A percentile compares a stretch with the other conserved stretches of the same genome.
Conservation (phyloP, 208 protist species). For the Tritrichomonas musculus region DNA sequence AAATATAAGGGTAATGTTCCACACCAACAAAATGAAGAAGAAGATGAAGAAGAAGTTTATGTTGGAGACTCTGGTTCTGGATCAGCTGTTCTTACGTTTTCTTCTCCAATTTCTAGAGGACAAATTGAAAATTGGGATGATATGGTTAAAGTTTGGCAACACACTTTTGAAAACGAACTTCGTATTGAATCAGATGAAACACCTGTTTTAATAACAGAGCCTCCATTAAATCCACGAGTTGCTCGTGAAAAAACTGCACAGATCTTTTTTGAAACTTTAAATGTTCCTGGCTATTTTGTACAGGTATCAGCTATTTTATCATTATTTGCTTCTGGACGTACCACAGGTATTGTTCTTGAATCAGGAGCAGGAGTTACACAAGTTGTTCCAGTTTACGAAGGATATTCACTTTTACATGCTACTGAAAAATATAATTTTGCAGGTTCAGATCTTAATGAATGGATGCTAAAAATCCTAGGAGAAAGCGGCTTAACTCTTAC, state of each 20-base stretch:
- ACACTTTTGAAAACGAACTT: constrained; percentile 96
- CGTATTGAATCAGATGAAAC: constrained; percentile 49
- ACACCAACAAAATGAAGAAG: neutral
- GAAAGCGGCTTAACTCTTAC: neutral
- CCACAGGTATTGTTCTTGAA: constrained; percentile 78
- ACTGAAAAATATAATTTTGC: neutral
- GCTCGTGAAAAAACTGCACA: constrained; percentile 41
- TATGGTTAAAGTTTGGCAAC: constrained; percentile 90
- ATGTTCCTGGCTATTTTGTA: constrained; percentile 38
- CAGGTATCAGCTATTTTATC: constrained; percentile 36
- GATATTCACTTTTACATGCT: constrained; percentile 11
- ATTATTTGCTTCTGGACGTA: constrained; percentile 51
- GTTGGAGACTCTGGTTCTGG: constrained; percentile 79
- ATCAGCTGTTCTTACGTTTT: constrained; percentile 74
- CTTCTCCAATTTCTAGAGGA: constrained; percentile 72
- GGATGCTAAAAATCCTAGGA: neutral
- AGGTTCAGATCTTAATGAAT: constrained; percentile 36
- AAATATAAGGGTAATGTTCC: constrained; percentile 77
- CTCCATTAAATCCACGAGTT: neutral
- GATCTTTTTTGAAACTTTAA: constrained; percentile 44
- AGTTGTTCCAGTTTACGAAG: constrained; percentile 66
- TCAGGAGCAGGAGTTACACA: constrained; percentile 86
- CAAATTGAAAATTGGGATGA: constrained; percentile 93
- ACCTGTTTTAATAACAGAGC: constrained; percentile 39
- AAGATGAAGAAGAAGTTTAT: constrained; percentile 74